These are phyloP conservation scores for Cystobasidiaceae sp. DNA, from an alignment of 1,284 basidiomycete genomes.

Conservation along the genomic window DNA sequence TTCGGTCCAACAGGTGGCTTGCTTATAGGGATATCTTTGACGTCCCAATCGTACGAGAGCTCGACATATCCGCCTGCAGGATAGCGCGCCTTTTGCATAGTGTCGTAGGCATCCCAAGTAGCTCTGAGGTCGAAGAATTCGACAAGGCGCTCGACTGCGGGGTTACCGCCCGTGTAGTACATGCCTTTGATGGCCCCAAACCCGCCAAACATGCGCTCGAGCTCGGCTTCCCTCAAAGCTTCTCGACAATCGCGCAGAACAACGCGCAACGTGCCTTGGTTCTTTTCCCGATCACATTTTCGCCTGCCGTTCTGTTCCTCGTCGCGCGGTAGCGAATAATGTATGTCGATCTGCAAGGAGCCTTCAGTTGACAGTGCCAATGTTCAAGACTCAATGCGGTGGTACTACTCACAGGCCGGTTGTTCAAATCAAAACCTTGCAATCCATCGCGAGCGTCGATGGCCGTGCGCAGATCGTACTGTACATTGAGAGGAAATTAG, in stretches of 20 bases:
- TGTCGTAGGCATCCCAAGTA: constrained; percentile 66
- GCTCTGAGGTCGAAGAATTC: constrained; percentile 85
- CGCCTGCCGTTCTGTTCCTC: constrained; percentile 64
- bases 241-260: constrained; percentile 64
- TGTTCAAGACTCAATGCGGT: no score
- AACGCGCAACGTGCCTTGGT: constrained; percentile 81
- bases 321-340: constrained; percentile 85
- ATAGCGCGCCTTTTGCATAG: constrained; percentile 67
- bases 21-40: constrained; percentile 47
- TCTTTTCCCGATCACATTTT: constrained; percentile 75
- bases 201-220: constrained; percentile 72
- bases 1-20: constrained; percentile 31
- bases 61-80: constrained; percentile 77
- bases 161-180: constrained; percentile 56
- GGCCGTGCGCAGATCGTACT: constrained; percentile 88
- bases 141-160: constrained; percentile 70
- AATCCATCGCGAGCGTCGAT: constrained; percentile 80
- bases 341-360: constrained; percentile 78
- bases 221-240: constrained; percentile 71
- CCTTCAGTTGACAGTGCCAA: background rate
- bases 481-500: background rate
- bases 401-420: constrained; percentile 50
- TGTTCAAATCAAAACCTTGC: constrained; percentile 76
- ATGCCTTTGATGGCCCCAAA: constrained; percentile 87
- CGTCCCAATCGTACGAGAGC: constrained; percentile 82